These are phyloP conservation scores for Clitopilus hobsonii DNA, from an alignment of 768 basidiomycete genomes.

Conservation along the genomic window DNA sequence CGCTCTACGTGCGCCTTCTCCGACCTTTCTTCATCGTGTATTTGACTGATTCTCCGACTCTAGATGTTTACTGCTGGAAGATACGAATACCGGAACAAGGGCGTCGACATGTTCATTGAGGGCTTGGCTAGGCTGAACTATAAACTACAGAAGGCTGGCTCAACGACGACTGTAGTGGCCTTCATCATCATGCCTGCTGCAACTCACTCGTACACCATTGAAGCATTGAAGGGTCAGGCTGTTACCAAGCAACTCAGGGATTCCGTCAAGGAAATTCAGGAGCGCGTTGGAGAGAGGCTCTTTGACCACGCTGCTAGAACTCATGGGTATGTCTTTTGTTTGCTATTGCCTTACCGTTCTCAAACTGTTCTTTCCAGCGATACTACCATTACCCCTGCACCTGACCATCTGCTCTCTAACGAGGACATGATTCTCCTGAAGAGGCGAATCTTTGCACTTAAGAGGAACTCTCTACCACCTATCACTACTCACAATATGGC, in stretches of 20 bases:
- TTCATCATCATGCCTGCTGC: constrained; percentile 99
- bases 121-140: constrained; percentile 77
- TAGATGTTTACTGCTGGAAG: constrained; percentile 99
- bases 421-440: constrained; percentile 95
- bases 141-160: constrained; percentile 50
- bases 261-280: constrained; percentile 93
- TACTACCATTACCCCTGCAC: constrained; percentile 59
- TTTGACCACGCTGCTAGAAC: constrained; percentile 95
- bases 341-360: background rate
- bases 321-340: constrained; percentile 58
- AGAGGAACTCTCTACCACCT: constrained; percentile 91
- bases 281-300: constrained; percentile 84
- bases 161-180: constrained; percentile 85
- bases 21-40: constrained; percentile 3
- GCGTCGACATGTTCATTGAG: constrained; percentile 99
- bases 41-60: background rate
- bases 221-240: constrained; percentile 93
- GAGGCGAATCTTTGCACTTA: constrained; percentile 93
- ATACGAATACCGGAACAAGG: constrained; percentile 99
- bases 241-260: constrained; percentile 96
- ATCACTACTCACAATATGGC: constrained; percentile 99
- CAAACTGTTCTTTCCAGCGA: constrained; percentile 47
- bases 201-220: constrained; percentile 95
- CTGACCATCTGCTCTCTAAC: constrained; percentile 75
- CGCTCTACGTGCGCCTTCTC: constrained; percentile 60